phyloP scores from a whole-genome alignment of 2,329 filamentous ascomycete genomes.

The Diaporthe longicolla region DNA sequence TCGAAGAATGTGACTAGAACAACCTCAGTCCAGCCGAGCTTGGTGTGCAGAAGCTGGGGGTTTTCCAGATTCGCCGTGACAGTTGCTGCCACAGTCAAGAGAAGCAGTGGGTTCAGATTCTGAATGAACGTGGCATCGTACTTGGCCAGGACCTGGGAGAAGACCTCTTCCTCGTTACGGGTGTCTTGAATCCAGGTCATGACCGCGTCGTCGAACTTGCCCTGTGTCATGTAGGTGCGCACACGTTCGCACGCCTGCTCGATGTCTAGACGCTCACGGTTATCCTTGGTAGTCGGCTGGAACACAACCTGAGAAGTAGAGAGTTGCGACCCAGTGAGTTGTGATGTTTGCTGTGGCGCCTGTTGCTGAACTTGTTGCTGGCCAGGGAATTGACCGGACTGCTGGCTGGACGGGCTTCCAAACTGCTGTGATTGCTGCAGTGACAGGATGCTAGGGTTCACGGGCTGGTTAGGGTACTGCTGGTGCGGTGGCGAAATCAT shows the following conservation, averaged over 20 bases:
- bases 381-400: slow-evolving; percentile 34
- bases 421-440: slow-evolving; percentile 41
- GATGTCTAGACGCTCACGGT: slow-evolving; percentile 67
- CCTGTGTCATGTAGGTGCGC: slow-evolving; percentile 72
- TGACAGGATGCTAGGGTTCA: slow-evolving; percentile 38
- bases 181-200: slow-evolving; percentile 77
- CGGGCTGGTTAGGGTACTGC: slow-evolving; percentile 35
- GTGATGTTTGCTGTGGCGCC: slow-evolving; percentile 30
- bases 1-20: slow-evolving; percentile 68
- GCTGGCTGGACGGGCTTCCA: slow-evolving; percentile 38
- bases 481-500: slow-evolving; percentile 37
- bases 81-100: slow-evolving; percentile 75
- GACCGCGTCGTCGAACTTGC: slow-evolving; percentile 73
- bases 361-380: slow-evolving; percentile 36
- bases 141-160: slow-evolving; percentile 67
- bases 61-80: slow-evolving; percentile 72
- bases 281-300: slow-evolving; percentile 59
- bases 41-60: slow-evolving; percentile 63
- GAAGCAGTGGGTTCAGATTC: slow-evolving; percentile 71
- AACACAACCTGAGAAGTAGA: slow-evolving; percentile 52
- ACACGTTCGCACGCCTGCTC: slow-evolving; percentile 70
- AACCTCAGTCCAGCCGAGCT: slow-evolving; percentile 72
- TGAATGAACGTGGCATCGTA: slow-evolving; percentile 67
- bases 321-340: slow-evolving; percentile 42
- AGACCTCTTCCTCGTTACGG: slow-evolving; percentile 70